Percentiles rank a stretch among this genome's conserved stretches.
These are phyloP conservation scores for Nosema muscidifuracis DNA, from an alignment of 371 early-diverging fungal species.

Conservation along the genomic window DNA sequence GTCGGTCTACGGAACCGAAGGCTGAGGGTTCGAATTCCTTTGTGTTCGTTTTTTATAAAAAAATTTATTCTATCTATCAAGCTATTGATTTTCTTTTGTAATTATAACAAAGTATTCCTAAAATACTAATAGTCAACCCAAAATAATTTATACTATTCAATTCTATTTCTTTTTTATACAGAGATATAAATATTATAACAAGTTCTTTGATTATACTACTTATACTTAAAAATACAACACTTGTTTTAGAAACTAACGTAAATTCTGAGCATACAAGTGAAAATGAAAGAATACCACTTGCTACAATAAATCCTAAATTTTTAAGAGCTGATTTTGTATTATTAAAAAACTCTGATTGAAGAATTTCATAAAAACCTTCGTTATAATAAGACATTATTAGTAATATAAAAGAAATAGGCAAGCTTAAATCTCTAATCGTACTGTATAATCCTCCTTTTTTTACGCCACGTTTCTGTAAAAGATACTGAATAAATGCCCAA, in stretches of 20 bases:
- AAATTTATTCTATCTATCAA: not conserved
- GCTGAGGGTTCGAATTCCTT: constrained; percentile 45
- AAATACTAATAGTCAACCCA: constrained; percentile 56
- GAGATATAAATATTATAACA: constrained; percentile 56
- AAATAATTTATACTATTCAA: constrained; percentile 50
- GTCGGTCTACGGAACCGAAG: constrained; percentile 47
- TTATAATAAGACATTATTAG: constrained; percentile 40
- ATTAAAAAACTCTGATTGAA: constrained; percentile 49
- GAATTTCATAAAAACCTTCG: constrained; percentile 52
- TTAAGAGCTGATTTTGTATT: constrained; percentile 1
- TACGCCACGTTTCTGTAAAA: constrained; percentile 46
- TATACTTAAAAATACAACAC: constrained; percentile 58
- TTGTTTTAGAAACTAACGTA: constrained; percentile 53
- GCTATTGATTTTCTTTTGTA: constrained; percentile 10
- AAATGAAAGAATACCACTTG: constrained; percentile 50
- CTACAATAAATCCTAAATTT: constrained; percentile 48
- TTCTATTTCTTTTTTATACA: constrained; percentile 34
- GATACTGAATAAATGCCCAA: constrained; percentile 62
- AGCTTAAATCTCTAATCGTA: constrained; percentile 55
- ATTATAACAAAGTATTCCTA: constrained; percentile 59
- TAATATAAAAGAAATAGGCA: constrained; percentile 56
- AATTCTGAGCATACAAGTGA: constrained; percentile 56
- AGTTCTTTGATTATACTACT: constrained; percentile 61
- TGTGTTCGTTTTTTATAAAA: constrained; percentile 29
- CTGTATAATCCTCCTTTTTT: constrained; percentile 42